Evolutionary conservation across 2,329 filamentous ascomycete genomes (phyloP).

Genomic region (Neospermospora avenae): DNA sequence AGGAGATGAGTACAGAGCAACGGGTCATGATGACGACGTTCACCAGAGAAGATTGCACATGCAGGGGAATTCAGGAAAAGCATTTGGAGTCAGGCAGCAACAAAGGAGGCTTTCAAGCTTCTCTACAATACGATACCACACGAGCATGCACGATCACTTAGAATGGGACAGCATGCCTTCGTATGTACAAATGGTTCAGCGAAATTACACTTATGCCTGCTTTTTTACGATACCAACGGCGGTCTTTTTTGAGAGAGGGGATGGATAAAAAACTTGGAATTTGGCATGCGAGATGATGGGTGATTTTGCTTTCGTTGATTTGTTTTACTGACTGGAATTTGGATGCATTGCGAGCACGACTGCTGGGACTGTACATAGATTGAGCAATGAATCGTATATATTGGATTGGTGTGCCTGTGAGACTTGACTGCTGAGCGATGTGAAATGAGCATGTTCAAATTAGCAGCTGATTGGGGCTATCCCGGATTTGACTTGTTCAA

Average conservation of each 20-base stretch:
- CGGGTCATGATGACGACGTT: background rate
- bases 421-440: no score
- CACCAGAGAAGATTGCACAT: background rate
- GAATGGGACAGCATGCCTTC: conserved; percentile 1
- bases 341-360: background rate
- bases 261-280: background rate
- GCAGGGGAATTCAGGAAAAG: background rate
- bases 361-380: conserved; percentile 7
- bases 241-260: background rate
- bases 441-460: no score
- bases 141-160: background rate
- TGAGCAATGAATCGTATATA: background rate
- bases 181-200: conserved; percentile 4
- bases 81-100: conserved; percentile 1
- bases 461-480: no score
- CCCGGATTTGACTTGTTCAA: no score
- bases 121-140: conserved; percentile 14
- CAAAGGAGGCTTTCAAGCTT: conserved; percentile 9
- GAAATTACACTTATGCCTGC: background rate
- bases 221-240: conserved; percentile 17
- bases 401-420: background rate
- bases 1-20: background rate
- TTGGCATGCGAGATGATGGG: background rate
- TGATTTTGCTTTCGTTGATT: background rate
- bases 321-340: background rate